Base-by-base conservation (phyloP, 1,139 yeast genomes). In the Zygoascus sp. region DNA sequence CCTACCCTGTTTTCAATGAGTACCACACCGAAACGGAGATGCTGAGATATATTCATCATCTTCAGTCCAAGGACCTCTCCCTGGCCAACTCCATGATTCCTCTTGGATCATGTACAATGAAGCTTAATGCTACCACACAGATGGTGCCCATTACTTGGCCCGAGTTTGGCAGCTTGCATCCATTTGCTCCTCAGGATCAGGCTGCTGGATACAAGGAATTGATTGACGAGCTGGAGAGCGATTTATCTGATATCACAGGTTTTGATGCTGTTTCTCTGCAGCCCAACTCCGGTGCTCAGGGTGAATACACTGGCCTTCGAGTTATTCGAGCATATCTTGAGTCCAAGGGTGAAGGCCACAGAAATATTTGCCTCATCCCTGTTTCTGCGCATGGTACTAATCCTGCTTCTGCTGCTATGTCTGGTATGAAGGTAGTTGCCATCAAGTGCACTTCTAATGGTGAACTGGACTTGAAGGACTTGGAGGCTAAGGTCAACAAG, bases 271-370 rank as follows among this genome's bases (percentile, higher is more conserved):
- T 95, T 20, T 86, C 97, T 5, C 73, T 87, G 50, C 95, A 89
- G 81, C 98, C 98, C 55, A 92, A 92, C 67, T 87, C 97, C 41
- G 98, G 98, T 57, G 98, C 98, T 37, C 96, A 90, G 68, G 98
- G 98, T 66, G 98, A 92, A 69, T 92, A 85, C 69, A 81, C 97
- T 22, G 98, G 98, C 32, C 75, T 92, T 55, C 79, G 95, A 49
- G 88, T 89, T 48, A 92, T 92, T 58, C 78, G 82, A 59, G 79
- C 85, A 44, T 92, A 87, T 66, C 80, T 85, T 59, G 79, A 79
- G 53, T 72, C 85, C 28, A 75, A 73, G 48, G 96, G 95, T 40
- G 83, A 90, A 61, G 70, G 75, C 28, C 68, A 79, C 54, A 79
- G 98, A 65, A 82, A 90, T 65, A 77, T 92, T 49, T 92, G 97